Base-by-base conservation (phyloP, 441 rosid species). In the Arabidopsis hybrid region DNA sequence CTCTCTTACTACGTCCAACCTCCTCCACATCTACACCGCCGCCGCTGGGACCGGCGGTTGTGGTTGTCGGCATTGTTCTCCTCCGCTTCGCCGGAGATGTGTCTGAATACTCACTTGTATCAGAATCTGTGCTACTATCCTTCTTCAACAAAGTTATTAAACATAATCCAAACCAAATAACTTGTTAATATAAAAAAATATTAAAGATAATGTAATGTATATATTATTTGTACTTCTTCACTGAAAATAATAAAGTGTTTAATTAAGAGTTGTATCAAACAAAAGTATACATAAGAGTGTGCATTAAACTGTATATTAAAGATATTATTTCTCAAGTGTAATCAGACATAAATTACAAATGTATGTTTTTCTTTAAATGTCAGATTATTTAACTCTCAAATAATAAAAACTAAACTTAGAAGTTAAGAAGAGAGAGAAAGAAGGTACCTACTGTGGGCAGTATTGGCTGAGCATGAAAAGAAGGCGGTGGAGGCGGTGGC, bases 51-150 rank as follows among this genome's bases (percentile, higher is more conserved):
- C 85, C 84, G 0, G 78, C 73, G 2, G 78, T 65, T 70, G 81
- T 4, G 55, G 78, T 39, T 21, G 26, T 21, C 16, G 71, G 71
- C 43, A 50, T 46, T 63, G 70, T 56, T 72, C 83, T 56, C 76
- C 85, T 81, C 61, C 88, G 79, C 77, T 92, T 85, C 60, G 94
- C 87, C 82, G 89, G 91, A n/a, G 91, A 86, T 40, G 97, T 83
- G 84, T 87, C 88, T 73, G 92, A 84, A 68, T 87, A 75, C 86
- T 87, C 97, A 78, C 87, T 89, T 29, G 92, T 83, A 81, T 88
- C 96, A 72, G 91, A 86, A 75, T 87, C 93, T 83, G 91, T 77
- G 76, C 80, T 85, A 79, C 78, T 85, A 79, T 76, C 84, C 78
- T 73, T 79, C 89, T 87, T 83, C 83, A 75, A 35, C 58, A 52